These are phyloP conservation scores for Tylopilus felleus DNA, from an alignment of 768 basidiomycete genomes.

Conservation along the genomic window DNA sequence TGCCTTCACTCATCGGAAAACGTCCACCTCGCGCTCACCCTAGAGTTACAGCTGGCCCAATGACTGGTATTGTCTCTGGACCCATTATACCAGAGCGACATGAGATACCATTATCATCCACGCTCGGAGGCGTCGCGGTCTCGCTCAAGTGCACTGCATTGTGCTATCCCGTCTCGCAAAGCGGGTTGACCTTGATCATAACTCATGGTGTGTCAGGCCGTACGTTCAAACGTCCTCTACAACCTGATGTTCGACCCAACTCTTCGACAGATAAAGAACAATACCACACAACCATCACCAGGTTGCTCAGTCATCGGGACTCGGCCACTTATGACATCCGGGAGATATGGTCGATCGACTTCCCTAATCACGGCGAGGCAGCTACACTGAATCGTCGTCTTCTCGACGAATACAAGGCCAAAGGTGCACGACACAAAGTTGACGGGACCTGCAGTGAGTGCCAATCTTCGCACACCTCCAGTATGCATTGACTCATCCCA, in stretches of 20 bases:
- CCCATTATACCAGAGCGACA: constrained; percentile 18
- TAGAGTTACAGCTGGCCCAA: neutral
- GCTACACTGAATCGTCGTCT: constrained; percentile 30
- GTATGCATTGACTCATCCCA: neutral
- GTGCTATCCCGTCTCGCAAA: constrained; percentile 24
- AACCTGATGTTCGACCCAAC: neutral
- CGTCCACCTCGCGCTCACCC: neutral
- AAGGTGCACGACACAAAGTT: neutral
- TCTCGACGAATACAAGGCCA: constrained; percentile 24
- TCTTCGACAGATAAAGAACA: constrained; percentile 25
- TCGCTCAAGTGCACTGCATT: constrained; percentile 23
- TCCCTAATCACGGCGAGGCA: constrained; percentile 37
- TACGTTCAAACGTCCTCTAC: constrained; percentile 5
- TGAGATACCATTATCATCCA: constrained; percentile 13
- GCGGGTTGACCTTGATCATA: constrained; percentile 26
- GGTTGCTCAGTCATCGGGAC: constrained; percentile 14
- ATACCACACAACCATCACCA: constrained; percentile 22
- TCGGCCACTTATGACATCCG: constrained; percentile 19
- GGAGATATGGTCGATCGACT: constrained; percentile 35
- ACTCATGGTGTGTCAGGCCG: constrained; percentile 29
- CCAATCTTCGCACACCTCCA: neutral
- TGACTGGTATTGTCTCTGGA: neutral
- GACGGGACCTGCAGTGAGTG: constrained; percentile 23
- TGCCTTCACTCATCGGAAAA: neutral
- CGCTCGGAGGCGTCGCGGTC: constrained; percentile 12